Percentiles rank a stretch among this genome's conserved stretches.
Conservation (phyloP, 2,329 filamentous ascomycete species). For the Phialophora chinensis region DNA sequence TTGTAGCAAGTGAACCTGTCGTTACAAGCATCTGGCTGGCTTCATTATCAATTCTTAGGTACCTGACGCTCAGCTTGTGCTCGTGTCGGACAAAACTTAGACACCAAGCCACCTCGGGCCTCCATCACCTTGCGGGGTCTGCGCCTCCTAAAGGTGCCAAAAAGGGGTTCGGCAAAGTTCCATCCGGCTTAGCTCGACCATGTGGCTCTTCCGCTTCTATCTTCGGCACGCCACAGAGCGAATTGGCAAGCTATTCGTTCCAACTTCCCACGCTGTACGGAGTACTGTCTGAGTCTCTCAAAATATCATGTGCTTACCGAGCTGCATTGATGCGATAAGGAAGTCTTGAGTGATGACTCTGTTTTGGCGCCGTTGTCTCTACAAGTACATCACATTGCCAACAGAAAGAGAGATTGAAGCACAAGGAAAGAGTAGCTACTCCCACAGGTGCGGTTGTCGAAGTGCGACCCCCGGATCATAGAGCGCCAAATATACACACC, state of each 20-base stretch:
- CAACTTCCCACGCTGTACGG: background rate
- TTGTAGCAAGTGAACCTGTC: background rate
- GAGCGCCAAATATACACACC: too few species aligned
- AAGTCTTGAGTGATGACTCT: too few species aligned
- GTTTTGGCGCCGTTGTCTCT: too few species aligned
- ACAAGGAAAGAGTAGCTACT: too few species aligned
- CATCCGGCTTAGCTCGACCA: constrained; percentile 9
- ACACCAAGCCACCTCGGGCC: constrained; percentile 7
- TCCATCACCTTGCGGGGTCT: constrained; percentile 2
- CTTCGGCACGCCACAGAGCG: constrained; percentile 6
- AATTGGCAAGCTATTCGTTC: background rate
- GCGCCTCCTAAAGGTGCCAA: constrained; percentile 8
- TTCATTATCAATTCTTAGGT: constrained; percentile 4
- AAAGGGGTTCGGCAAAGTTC: constrained; percentile 11
- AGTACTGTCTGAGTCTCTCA: too few species aligned
- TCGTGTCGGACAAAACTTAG: constrained; percentile 2
- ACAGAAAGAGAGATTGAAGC: too few species aligned
- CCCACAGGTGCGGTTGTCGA: too few species aligned
- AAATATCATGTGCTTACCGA: background rate
- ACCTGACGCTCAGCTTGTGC: background rate
- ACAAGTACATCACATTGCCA: too few species aligned
- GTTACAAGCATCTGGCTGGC: constrained; percentile 4
- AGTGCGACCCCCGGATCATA: too few species aligned
- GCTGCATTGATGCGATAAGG: too few species aligned
- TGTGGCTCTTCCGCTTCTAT: constrained; percentile 20